Conservation (phyloP, 768 basidiomycete species). For the Aureoboletus auriporus region DNA sequence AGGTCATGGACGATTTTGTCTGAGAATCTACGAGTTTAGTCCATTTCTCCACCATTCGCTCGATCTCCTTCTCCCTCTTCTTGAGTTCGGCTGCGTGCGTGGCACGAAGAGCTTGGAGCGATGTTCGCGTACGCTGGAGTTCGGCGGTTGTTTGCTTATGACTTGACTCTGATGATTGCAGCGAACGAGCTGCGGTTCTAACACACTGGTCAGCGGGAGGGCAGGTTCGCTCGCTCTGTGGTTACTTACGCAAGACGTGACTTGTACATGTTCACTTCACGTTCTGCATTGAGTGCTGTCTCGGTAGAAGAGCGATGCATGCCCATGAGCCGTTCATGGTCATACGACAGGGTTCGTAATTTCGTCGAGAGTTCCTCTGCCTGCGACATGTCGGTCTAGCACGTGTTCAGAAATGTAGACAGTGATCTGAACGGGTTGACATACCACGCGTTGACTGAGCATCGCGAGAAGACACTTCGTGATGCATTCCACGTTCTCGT, state of each 20-base stretch:
- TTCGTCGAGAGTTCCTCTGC: constrained; percentile 75
- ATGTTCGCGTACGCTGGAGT: constrained; percentile 66
- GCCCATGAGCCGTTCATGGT: constrained; percentile 68
- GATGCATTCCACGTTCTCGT: constrained; percentile 49
- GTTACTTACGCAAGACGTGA: constrained; percentile 62
- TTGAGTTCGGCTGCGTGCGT: constrained; percentile 70
- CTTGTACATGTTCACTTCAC: constrained; percentile 72
- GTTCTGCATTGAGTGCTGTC: constrained; percentile 65
- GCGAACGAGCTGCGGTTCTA: constrained; percentile 49
- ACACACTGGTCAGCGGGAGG: constrained; percentile 5
- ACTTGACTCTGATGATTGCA: constrained; percentile 56
- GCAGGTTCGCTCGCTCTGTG: not conserved
- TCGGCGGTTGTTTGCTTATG: constrained; percentile 71
- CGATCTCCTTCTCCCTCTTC: constrained; percentile 78
- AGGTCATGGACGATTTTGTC: constrained; percentile 45
- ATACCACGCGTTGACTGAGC: constrained; percentile 72
- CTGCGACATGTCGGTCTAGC: constrained; percentile 70
- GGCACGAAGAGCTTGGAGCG: constrained; percentile 64
- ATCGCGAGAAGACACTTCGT: constrained; percentile 75
- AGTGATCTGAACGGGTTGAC: constrained; percentile 25
- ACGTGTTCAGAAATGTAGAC: constrained; percentile 15
- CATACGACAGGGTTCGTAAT: constrained; percentile 72
- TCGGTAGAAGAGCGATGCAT: constrained; percentile 62
- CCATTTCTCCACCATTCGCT: constrained; percentile 73
- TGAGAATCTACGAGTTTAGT: constrained; percentile 66